Evolutionary conservation across 495 filamentous ascomycete genomes (phyloP).

Genomic region (Penicillium paradoxum): DNA sequence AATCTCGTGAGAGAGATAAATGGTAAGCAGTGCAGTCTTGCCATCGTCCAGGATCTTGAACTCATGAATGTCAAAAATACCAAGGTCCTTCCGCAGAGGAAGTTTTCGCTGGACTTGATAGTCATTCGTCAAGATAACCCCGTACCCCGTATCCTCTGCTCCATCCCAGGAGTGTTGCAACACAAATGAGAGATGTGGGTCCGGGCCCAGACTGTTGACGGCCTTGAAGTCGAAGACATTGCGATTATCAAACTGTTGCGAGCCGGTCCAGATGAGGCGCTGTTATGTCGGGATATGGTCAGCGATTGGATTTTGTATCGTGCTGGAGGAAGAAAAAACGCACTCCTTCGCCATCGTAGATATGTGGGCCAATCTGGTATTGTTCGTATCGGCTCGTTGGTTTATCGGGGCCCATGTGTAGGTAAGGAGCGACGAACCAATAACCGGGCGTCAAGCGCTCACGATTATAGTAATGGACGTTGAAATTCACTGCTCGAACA

Average conservation of each 20-base stretch:
- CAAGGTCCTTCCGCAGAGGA: conserved; percentile 27
- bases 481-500: conserved; percentile 26
- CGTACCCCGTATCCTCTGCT: conserved; percentile 22
- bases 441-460: conserved; percentile 26
- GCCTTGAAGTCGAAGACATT: conserved; percentile 38
- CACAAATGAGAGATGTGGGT: conserved; percentile 40
- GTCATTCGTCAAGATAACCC: conserved; percentile 25
- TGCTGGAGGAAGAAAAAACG: conserved; percentile 4
- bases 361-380: conserved; percentile 36
- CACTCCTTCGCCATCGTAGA: conserved; percentile 36
- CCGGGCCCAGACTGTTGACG: conserved; percentile 25
- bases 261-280: conserved; percentile 33
- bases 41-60: conserved; percentile 38
- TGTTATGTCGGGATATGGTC: conserved; percentile 12
- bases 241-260: conserved; percentile 27
- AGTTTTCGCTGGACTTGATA: conserved; percentile 33
- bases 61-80: conserved; percentile 42
- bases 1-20: conserved; percentile 40
- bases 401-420: conserved; percentile 23
- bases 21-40: conserved; percentile 33
- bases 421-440: conserved; percentile 35
- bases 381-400: conserved; percentile 23
- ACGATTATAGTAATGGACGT: conserved; percentile 27
- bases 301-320: not conserved
- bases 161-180: conserved; percentile 29